Evolutionary conservation across 768 basidiomycete species (phyloP).

Genomic region (Cystoderma amianthinum): DNA sequence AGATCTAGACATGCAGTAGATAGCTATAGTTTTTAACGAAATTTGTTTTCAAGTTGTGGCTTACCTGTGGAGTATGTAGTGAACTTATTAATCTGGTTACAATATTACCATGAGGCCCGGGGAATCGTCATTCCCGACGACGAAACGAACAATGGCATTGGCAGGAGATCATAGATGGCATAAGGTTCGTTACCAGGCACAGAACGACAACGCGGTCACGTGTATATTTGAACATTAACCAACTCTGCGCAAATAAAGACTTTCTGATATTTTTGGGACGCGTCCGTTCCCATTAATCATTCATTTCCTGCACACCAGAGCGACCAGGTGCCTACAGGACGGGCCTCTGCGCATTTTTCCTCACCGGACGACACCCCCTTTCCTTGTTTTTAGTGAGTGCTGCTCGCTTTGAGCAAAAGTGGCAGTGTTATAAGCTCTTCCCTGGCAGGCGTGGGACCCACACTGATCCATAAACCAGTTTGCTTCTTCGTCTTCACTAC

Average conservation of each 20-base stretch:
- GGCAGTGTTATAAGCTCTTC: slow-evolving; percentile 15
- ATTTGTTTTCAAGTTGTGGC: no score
- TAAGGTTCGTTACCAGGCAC: slow-evolving; percentile 15
- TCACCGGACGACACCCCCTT: slow-evolving; percentile 16
- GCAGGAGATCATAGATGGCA: slow-evolving; percentile 2
- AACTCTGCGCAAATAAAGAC: slow-evolving; percentile 37
- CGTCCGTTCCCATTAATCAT: slow-evolving; percentile 1
- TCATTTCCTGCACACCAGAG: neutral
- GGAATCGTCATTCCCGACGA: neutral
- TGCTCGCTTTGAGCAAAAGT: slow-evolving; percentile 3
- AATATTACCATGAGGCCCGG: no score
- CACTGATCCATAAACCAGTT: slow-evolving; percentile 38
- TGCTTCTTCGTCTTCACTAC: slow-evolving; percentile 30
- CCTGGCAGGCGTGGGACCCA: slow-evolving; percentile 45
- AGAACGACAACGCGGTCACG: slow-evolving; percentile 35
- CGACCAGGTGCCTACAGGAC: slow-evolving; percentile 7
- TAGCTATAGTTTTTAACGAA: neutral
- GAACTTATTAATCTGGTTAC: no score
- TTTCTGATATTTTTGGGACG: slow-evolving; percentile 21
- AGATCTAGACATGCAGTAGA: neutral
- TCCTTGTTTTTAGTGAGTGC: slow-evolving; percentile 16
- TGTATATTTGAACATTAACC: slow-evolving; percentile 47
- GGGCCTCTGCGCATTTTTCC: slow-evolving; percentile 7
- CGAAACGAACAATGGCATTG: neutral
- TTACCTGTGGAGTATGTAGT: no score